Base-by-base conservation (phyloP, 805 yeast genomes). In the Lipomyces mesembrius region DNA sequence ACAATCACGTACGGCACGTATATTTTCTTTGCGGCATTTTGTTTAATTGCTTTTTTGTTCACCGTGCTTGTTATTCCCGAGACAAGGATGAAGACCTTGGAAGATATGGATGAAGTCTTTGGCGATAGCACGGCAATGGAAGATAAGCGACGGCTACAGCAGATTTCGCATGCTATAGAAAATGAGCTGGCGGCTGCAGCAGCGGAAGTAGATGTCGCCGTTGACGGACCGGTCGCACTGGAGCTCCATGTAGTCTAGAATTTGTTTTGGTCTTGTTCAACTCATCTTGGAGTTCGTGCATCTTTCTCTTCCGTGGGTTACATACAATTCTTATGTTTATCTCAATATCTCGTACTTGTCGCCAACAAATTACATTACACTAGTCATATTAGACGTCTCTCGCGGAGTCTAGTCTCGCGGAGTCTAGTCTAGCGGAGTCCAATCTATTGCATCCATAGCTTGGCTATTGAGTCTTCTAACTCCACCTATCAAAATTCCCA, bases 1-100 rank as follows among this genome's bases (percentile, higher is more conserved):
- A 56, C 57, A 35, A 63, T 62, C 57, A 75, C 17, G 49, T 65
- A n/a, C 25, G 78, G 78, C 29, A 74, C 77, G 27, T 77, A 75
- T 63, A 65, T 74, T 49, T 76, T 77, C 71, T 77, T 77, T 61
- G 78, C 72, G 52, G 68, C 61, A 9, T 71, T 74, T 65, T 71
- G 73, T 59, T 35, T 71, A 2, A 3, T 68, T 32, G 76, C 73
- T 9, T 69, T 67, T 34, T 43, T 65, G 34, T 76, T 72, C 56
- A 35, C 61, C 6, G 39, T 46, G 34, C 46, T 62, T 17, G 3
- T 60, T 4, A 56, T 63, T 7, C 71, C 71, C 3, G 71, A 68
- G 62, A 68, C 71, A 17, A 52, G 56, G 32, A 64, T 62, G 5
- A 39, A 49, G 32, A 59, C 71, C 22, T 60, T 68, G 11, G 71